phyloP scores from a whole-genome alignment of 1,284 basidiomycete genomes.

The Coniophora puteana region DNA sequence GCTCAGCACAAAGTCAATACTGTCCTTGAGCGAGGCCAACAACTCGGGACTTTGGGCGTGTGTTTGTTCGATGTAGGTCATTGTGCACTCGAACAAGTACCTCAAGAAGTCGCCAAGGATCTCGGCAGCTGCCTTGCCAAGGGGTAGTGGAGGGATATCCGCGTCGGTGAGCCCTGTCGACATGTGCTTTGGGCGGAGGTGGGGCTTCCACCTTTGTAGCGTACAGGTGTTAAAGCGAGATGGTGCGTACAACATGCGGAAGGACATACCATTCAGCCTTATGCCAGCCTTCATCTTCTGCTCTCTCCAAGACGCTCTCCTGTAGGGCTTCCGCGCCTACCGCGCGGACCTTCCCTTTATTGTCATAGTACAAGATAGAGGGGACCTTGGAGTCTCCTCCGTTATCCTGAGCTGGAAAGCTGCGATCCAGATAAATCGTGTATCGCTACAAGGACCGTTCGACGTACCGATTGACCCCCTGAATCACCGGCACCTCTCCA shows the following conservation, averaged over 20 bases:
- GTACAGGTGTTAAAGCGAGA: conserved; percentile 7
- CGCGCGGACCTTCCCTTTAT: conserved; percentile 38
- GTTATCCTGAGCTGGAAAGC: conserved; percentile 40
- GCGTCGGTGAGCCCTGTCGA: conserved; percentile 19
- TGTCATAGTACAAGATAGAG: conserved; percentile 50
- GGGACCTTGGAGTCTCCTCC: conserved; percentile 51
- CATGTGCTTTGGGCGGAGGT: conserved; percentile 40
- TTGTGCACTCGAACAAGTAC: conserved; percentile 44
- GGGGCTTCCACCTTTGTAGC: conserved; percentile 53
- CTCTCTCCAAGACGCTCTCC: conserved; percentile 36
- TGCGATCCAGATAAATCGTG: conserved; percentile 13
- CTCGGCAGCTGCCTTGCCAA: conserved; percentile 40
- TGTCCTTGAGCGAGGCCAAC: conserved; percentile 32
- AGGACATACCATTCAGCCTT: conserved; percentile 47
- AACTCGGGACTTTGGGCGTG: conserved; percentile 37
- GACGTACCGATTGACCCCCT: conserved; percentile 36
- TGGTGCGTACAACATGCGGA: neutral
- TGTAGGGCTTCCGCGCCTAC: conserved; percentile 51
- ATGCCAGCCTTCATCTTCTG: conserved; percentile 43
- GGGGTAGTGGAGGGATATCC: conserved; percentile 42
- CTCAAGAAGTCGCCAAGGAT: conserved; percentile 51
- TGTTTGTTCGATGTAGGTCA: conserved; percentile 44
- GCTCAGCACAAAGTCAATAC: conserved; percentile 33
- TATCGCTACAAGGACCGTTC: neutral
- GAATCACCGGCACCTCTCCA: conserved; percentile 39